Evolutionary conservation across 1,139 yeast species (phyloP).

Genomic region (Trichomonascaceae sp.): DNA sequence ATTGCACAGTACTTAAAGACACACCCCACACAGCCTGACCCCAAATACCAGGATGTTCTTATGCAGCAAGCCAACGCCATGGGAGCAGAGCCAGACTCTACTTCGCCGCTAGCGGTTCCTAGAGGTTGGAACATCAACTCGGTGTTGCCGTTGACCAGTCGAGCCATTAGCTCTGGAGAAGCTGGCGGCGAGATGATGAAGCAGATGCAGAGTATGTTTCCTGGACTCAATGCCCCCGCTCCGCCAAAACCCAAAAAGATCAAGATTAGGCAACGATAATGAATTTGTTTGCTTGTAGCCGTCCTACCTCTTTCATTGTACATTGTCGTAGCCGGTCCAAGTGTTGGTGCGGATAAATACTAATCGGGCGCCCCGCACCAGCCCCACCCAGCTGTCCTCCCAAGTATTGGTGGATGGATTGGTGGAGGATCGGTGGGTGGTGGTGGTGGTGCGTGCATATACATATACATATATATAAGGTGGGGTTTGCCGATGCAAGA

Average conservation of each 20-base stretch:
- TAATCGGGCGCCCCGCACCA: no score
- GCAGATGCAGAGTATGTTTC: conserved; percentile 26
- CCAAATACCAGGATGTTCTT: conserved; percentile 46
- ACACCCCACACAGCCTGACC: conserved; percentile 60
- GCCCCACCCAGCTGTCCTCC: no score
- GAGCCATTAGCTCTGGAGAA: conserved; percentile 72
- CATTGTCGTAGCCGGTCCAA: no score
- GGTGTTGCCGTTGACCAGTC: conserved; percentile 75
- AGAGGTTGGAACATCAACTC: conserved; percentile 76
- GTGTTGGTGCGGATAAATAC: no score
- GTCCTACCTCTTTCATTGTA: no score
- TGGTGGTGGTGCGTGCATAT: no score
- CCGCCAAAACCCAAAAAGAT: conserved; percentile 17
- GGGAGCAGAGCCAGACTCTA: conserved; percentile 36
- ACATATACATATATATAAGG: no score
- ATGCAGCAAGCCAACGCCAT: conserved; percentile 32
- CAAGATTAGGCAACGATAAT: conserved; percentile 9
- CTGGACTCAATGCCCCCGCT: conserved; percentile 17
- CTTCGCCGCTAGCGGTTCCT: conserved; percentile 60
- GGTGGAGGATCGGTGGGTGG: no score
- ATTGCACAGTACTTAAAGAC: conserved; percentile 49
- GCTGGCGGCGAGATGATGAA: conserved; percentile 53
- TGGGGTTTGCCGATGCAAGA: no score
- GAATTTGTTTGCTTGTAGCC: no score
- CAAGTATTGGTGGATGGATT: no score